A percentile compares a stretch with the other conserved stretches of the same genome.
Evolutionary conservation across 139 green algal genomes (phyloP).

Genomic region (Pseudopediastrum boryanum): DNA sequence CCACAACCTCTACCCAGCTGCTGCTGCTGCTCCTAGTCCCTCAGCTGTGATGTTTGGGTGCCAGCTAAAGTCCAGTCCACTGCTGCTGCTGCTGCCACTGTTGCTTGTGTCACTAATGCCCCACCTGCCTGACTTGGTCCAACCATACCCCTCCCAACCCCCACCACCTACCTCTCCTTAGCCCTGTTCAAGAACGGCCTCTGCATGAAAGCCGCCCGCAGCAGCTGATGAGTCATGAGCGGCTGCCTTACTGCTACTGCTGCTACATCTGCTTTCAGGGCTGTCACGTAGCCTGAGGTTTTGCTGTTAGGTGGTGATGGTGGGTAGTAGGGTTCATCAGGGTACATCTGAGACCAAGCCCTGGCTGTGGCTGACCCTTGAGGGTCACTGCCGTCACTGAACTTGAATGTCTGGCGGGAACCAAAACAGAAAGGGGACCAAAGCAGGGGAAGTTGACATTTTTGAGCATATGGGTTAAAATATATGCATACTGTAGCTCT

Average conservation of each 20-base stretch:
- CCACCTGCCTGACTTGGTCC: too few relatives aligned
- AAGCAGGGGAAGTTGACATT: too few relatives aligned
- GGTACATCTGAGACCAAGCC: not conserved
- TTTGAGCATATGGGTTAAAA: too few relatives aligned
- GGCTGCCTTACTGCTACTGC: constrained; percentile 39
- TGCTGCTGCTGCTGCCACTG: too few relatives aligned
- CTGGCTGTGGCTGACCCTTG: constrained; percentile 19
- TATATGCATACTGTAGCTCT: too few relatives aligned
- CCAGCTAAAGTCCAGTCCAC: too few relatives aligned
- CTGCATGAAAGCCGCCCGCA: constrained; percentile 31
- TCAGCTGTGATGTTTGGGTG: too few relatives aligned
- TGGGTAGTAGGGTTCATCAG: constrained; percentile 17
- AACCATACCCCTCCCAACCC: not conserved
- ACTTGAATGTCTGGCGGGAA: constrained; percentile 18
- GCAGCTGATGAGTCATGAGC: constrained; percentile 35
- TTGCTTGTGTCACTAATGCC: too few relatives aligned
- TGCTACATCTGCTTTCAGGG: constrained; percentile 29
- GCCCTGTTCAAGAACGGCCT: constrained; percentile 31
- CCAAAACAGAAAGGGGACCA: too few relatives aligned
- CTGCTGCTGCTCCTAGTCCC: too few relatives aligned
- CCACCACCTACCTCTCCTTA: constrained; percentile 22
- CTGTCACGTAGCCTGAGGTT: constrained; percentile 12
- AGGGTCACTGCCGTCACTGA: constrained; percentile 21
- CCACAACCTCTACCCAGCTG: too few relatives aligned
- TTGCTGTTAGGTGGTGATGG: constrained; percentile 4